Conservation (phyloP, 495 filamentous ascomycete species). For the Saxophila tyrrhenica region DNA sequence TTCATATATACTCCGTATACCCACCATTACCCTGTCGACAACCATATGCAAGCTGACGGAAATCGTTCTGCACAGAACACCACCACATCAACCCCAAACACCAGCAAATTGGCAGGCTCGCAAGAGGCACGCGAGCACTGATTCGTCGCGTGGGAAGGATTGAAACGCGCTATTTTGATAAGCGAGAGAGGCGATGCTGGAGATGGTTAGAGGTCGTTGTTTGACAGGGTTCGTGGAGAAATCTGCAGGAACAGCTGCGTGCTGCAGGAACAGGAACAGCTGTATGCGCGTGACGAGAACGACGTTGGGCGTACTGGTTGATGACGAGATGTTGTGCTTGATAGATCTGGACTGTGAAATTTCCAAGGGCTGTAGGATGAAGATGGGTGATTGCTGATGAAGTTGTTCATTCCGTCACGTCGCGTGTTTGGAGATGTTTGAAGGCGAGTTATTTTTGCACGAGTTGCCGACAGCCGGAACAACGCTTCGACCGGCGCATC, state of each 20-base stretch:
- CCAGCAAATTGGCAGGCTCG: background rate
- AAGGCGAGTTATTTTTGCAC: background rate
- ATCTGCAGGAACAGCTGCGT: background rate
- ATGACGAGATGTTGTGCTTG: background rate
- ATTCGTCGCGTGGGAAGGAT: background rate
- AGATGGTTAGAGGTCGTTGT: background rate
- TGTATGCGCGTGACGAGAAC: background rate
- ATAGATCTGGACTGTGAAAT: background rate
- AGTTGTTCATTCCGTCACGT: background rate
- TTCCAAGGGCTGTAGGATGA: background rate
- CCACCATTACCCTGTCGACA: no score
- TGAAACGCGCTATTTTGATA: background rate
- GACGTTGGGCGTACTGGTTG: no score
- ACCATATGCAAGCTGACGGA: no score
- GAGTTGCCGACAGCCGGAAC: background rate
- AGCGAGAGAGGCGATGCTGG: no score
- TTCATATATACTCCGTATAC: no score
- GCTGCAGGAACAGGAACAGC: background rate
- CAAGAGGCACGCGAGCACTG: background rate
- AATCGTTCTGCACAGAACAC: no score
- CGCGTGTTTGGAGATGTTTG: background rate
- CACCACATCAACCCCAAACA: background rate
- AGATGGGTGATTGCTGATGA: no score
- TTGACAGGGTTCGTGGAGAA: background rate
- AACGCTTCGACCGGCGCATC: background rate